phyloP scores from a whole-genome alignment of 2,329 filamentous ascomycete genomes.

The Sordariomycetes sp. region DNA sequence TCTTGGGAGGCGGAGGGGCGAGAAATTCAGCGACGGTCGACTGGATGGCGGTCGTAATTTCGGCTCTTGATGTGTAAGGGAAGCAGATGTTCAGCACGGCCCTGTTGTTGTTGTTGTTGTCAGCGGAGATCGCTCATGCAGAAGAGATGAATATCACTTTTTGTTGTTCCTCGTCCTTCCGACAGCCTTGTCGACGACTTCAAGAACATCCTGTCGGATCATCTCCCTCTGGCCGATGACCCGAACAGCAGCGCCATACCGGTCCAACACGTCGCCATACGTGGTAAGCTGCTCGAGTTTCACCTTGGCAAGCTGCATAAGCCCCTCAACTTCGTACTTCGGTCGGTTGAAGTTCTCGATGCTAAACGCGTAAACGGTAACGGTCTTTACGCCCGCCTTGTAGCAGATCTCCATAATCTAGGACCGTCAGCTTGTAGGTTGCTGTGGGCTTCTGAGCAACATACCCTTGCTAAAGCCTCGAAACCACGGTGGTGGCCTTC shows the following conservation, averaged over 20 bases:
- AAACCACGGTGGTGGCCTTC: conserved; percentile 95
- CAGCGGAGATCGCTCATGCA: background rate
- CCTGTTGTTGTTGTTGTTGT: conserved; percentile 21
- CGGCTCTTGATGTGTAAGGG: conserved; percentile 90
- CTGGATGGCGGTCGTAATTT: conserved; percentile 85
- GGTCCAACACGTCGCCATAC: conserved; percentile 86
- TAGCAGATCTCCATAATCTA: conserved; percentile 96
- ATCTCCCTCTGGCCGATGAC: conserved; percentile 79
- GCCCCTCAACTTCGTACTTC: conserved; percentile 88
- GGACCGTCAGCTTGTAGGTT: background rate
- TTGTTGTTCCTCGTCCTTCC: conserved; percentile 82
- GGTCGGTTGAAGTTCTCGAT: conserved; percentile 99
- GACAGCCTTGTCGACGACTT: conserved; percentile 79
- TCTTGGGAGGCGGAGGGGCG: conserved; percentile 54
- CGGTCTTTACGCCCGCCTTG: conserved; percentile 91
- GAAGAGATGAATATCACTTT: conserved; percentile 41
- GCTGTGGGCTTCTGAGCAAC: conserved; percentile 14
- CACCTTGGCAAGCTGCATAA: conserved; percentile 97
- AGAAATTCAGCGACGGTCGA: conserved; percentile 83
- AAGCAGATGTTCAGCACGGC: conserved; percentile 85
- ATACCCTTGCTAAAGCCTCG: conserved; percentile 79
- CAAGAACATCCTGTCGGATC: conserved; percentile 77
- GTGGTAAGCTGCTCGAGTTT: conserved; percentile 87
- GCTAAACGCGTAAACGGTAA: conserved; percentile 96
- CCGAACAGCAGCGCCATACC: conserved; percentile 81